Evolutionary conservation across 495 filamentous ascomycete genomes (phyloP).

Genomic region (Letharia lupina): DNA sequence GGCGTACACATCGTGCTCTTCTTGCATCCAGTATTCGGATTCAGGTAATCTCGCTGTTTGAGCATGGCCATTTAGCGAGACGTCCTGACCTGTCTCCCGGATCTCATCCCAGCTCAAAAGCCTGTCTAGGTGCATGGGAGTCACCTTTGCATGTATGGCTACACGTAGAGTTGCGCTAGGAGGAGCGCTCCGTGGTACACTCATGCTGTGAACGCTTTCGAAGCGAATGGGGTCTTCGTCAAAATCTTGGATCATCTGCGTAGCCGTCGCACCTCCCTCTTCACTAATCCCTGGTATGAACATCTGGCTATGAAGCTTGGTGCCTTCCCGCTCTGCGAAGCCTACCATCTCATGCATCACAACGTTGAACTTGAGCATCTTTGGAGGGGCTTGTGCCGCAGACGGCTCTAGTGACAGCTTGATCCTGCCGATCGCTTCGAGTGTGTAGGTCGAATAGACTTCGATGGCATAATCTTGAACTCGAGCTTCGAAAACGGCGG

Average conservation of each 20-base stretch:
- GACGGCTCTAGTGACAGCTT: slow-evolving; percentile 88
- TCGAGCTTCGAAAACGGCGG: slow-evolving; percentile 87
- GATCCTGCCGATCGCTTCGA: slow-evolving; percentile 79
- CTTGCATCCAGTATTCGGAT: slow-evolving; percentile 83
- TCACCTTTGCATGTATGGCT: slow-evolving; percentile 89
- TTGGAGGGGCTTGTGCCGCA: slow-evolving; percentile 82
- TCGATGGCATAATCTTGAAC: slow-evolving; percentile 93
- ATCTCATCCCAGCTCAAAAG: slow-evolving; percentile 99
- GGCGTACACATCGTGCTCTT: slow-evolving; percentile 87
- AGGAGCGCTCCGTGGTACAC: slow-evolving; percentile 78
- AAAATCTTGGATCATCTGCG: slow-evolving; percentile 88
- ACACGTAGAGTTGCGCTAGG: slow-evolving; percentile 68
- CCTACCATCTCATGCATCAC: slow-evolving; percentile 97
- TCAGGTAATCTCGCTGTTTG: slow-evolving; percentile 71
- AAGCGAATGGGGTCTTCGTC: slow-evolving; percentile 93
- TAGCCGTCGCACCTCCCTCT: slow-evolving; percentile 85
- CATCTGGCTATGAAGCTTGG: slow-evolving; percentile 90
- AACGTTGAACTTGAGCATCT: slow-evolving; percentile 94
- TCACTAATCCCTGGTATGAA: slow-evolving; percentile 90
- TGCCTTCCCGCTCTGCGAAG: slow-evolving; percentile 93
- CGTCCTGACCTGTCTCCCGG: slow-evolving; percentile 52
- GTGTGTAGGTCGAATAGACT: slow-evolving; percentile 85
- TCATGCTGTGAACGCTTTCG: slow-evolving; percentile 98
- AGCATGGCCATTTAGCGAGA: slow-evolving; percentile 44
- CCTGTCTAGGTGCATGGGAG: slow-evolving; percentile 91